Percentiles rank a stretch among this genome's conserved stretches.
phyloP scores from a whole-genome alignment of 768 basidiomycete species.

The Epithele typhae region DNA sequence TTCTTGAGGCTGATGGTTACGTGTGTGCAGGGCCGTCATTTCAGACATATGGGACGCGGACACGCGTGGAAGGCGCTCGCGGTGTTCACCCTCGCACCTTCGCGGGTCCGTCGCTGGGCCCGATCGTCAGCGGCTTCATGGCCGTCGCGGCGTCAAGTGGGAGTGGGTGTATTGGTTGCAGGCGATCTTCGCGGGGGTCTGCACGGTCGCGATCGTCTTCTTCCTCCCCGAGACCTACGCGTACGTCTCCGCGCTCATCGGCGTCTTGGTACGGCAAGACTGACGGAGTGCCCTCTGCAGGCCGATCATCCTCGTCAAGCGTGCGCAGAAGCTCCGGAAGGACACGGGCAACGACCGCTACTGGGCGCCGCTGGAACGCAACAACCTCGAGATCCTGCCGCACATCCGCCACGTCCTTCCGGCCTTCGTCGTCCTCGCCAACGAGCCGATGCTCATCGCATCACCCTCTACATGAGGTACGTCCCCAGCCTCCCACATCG shows the following conservation, averaged over 20 bases:
- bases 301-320: slow-evolving; percentile 51
- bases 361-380: slow-evolving; percentile 48
- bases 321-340: slow-evolving; percentile 45
- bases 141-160: slow-evolving; percentile 45
- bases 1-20: slow-evolving; percentile 11
- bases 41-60: slow-evolving; percentile 54
- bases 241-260: not conserved
- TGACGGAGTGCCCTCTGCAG: slow-evolving; percentile 21
- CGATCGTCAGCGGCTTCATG: slow-evolving; percentile 34
- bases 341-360: slow-evolving; percentile 49
- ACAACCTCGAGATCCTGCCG: slow-evolving; percentile 35
- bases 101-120: slow-evolving; percentile 49
- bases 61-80: slow-evolving; percentile 59
- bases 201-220: slow-evolving; percentile 45
- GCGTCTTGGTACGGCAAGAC: not conserved
- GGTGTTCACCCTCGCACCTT: slow-evolving; percentile 44
- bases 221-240: slow-evolving; percentile 66
- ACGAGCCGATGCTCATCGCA: slow-evolving; percentile 60
- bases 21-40: slow-evolving; percentile 20
- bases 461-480: slow-evolving; percentile 60
- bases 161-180: slow-evolving; percentile 66
- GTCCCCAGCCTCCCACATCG: no score
- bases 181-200: slow-evolving; percentile 51
- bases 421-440: slow-evolving; percentile 59
- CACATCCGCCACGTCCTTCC: slow-evolving; percentile 45